Base-by-base conservation (phyloP, 108 stramenopile genomes). In the Nitzschia putrida region DNA sequence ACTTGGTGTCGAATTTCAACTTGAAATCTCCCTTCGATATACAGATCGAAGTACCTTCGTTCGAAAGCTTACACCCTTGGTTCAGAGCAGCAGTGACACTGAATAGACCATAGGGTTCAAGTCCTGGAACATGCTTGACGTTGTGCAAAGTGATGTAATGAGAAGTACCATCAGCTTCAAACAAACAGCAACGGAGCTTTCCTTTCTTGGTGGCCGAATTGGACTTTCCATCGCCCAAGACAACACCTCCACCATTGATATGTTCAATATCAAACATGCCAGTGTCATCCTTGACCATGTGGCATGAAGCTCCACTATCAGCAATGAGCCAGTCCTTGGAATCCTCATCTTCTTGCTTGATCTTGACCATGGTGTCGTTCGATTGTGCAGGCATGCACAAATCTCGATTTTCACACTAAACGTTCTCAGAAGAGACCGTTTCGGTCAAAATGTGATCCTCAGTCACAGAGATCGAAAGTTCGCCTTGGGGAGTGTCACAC, bases 261-360 rank as follows among this genome's bases (percentile, higher is more conserved):
- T 53, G 18, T 8, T 11, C 18, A 13, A 12, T 58, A n/a, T 38
- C 57, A 9, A 34, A 16, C 57, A 37, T 23, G 8, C 57, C 57
- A 12, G 8, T 12, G 8, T 9, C 13, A 58, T 12, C 9, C 6
- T n/a, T 9, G 8, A 21, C 22, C 37, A 38, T 26, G 22, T 58
- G 57, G n/a, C 37, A 26, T 34, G 57, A 58, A 9, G 57, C 57
- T 29, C 57, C 57, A 12, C 34, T 58, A 21, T 58, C 57, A 8
- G 13, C 57, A n/a, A 58, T 58, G 7, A 8, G 34, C 7, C 8
- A 34, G 22, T 37, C 26, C 9, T 37, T 37, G 8, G 37, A n/a
- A n/a, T n/a, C n/a, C n/a, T n/a, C n/a, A n/a, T n/a, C n/a, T n/a
- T n/a, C n/a, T n/a, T n/a, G n/a, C n/a, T n/a, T n/a, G n/a, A n/a